Base-by-base conservation (phyloP, 352 stramenopile genomes). In the Globisporangium takayamanum region DNA sequence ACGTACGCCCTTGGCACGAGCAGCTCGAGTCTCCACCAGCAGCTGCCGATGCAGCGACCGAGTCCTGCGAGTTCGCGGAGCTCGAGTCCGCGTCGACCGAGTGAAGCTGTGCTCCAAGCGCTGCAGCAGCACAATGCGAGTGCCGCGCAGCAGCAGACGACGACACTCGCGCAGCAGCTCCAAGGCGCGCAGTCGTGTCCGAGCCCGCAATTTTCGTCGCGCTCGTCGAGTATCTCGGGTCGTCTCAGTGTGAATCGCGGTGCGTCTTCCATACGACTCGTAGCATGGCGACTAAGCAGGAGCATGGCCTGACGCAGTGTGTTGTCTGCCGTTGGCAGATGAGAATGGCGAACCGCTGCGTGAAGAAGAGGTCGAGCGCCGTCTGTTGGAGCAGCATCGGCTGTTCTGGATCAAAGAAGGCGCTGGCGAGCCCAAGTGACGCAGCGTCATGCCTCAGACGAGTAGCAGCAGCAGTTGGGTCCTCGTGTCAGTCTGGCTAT, bases 321-420 rank as follows among this genome's bases (percentile, higher is more conserved):
- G 22, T 39, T 22, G 20, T 53, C 20, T 59, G 37, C 39, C 53
- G 53, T 49, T 7, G 45, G 41, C 30, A 67, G 66, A 67, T 37
- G 58, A 66, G 14, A 49, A 48, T n/a, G 20, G 12, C 16, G 50
- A 46, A 39, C 54, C 8, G 48, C 52, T 55, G 66, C 62, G 66
- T 26, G 68, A 67, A 41, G 60, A 75, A 55, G 62, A 82, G 47
- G 60, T 81, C 8, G 75, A 89, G 57, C 76, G 60, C 20, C 74
- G 68, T 4, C 60, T 89, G 49, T 54, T 86, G 53, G 76, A 87
- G 48, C 78, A 89, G 46, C 79, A 89, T 36, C 76, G 79, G 18
- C 69, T 81, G n/a, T 89, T 89, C 50, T 89, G 79, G 79, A 89
- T 89, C 65, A 70, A 78, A 42, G 79, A 89, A 69, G 79, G 76